These are phyloP conservation scores for Pezicula radicicola DNA, from an alignment of 2,329 filamentous ascomycete genomes.

Conservation along the genomic window DNA sequence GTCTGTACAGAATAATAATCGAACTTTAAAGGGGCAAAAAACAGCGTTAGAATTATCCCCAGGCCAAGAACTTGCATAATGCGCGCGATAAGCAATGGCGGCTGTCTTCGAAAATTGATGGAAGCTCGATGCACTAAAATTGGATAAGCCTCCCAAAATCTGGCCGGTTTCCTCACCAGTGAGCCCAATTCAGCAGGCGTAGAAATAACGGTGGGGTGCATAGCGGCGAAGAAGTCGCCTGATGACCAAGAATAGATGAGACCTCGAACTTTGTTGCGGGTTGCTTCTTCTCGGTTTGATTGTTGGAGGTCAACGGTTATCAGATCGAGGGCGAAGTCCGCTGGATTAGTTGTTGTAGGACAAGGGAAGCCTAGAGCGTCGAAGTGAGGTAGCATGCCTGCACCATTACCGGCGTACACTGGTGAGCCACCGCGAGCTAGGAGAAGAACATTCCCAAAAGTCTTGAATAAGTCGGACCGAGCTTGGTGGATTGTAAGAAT, in stretches of 20 bases:
- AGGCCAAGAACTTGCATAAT: constrained; percentile 66
- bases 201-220: constrained; percentile 33
- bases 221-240: constrained; percentile 16
- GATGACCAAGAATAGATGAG: constrained; percentile 58
- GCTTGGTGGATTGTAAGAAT: constrained; percentile 79
- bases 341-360: constrained; percentile 68
- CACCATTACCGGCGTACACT: constrained; percentile 63
- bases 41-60: constrained; percentile 60
- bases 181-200: constrained; percentile 71
- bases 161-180: constrained; percentile 59
- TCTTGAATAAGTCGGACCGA: constrained; percentile 67
- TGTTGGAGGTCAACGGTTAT: constrained; percentile 75
- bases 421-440: constrained; percentile 67
- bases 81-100: constrained; percentile 59
- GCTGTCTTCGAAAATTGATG: constrained; percentile 68
- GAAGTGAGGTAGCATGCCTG: constrained; percentile 65
- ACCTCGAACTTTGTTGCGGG: constrained; percentile 56
- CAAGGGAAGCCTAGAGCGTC: constrained; percentile 57
- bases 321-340: constrained; percentile 74
- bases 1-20: constrained; percentile 71
- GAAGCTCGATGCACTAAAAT: constrained; percentile 64
- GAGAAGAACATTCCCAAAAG: constrained; percentile 70
- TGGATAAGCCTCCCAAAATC: constrained; percentile 61
- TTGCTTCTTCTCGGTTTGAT: constrained; percentile 57
- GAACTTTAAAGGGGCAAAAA: constrained; percentile 68